Percentiles rank a stretch among this genome's conserved stretches.
Evolutionary conservation across 495 filamentous ascomycete species (phyloP).

Genomic region (Hamigera avellanea): DNA sequence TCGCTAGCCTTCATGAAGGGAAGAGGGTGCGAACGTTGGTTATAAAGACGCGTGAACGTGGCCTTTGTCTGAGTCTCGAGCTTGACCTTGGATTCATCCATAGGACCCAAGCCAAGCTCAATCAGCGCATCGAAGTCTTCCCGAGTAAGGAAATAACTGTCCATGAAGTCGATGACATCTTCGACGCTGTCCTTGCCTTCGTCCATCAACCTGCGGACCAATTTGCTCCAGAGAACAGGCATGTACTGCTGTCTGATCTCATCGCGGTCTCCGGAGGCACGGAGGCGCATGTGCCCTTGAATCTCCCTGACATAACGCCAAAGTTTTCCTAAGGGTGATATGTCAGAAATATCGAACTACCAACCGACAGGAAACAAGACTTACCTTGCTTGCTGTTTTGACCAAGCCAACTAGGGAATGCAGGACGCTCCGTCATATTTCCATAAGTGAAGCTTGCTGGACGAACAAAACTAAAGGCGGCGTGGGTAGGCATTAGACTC

Average conservation of each 20-base stretch:
- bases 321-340: constrained; percentile 50
- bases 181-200: constrained; percentile 66
- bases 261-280: constrained; percentile 80
- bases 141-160: constrained; percentile 90
- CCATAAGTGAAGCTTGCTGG: constrained; percentile 88
- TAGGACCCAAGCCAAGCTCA: constrained; percentile 81
- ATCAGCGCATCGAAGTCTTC: constrained; percentile 90
- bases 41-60: constrained; percentile 85
- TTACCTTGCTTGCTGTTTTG: constrained; percentile 81
- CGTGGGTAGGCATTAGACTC: constrained; percentile 95
- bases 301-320: constrained; percentile 83
- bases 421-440: constrained; percentile 45
- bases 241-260: constrained; percentile 93
- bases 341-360: constrained; percentile 3
- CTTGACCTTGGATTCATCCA: constrained; percentile 59
- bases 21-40: constrained; percentile 72
- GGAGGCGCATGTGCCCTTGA: constrained; percentile 92
- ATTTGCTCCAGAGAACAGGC: constrained; percentile 72
- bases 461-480: constrained; percentile 88
- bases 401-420: constrained; percentile 84
- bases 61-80: constrained; percentile 78
- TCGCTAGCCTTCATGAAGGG: constrained; percentile 91
- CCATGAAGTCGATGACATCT: constrained; percentile 83
- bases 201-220: constrained; percentile 57
- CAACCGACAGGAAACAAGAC: constrained; percentile 1